Percentiles rank a stretch among this genome's conserved stretches.
Evolutionary conservation across 2,329 filamentous ascomycete species (phyloP).

Genomic region (Coniochaeta sp.): DNA sequence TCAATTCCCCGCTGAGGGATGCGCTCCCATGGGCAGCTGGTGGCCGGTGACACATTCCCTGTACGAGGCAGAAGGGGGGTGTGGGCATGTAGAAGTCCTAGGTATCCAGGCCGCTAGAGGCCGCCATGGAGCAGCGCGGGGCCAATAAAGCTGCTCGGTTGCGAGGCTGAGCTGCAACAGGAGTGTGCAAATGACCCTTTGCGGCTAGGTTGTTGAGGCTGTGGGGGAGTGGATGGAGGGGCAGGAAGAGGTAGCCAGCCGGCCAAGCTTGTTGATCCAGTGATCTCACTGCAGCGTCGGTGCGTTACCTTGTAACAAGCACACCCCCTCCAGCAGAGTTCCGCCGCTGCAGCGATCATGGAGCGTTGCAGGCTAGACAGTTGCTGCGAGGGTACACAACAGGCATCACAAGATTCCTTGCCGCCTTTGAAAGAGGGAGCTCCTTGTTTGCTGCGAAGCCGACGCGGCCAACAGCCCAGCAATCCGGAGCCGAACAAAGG

Average conservation of each 20-base stretch:
- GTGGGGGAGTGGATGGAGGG: neutral
- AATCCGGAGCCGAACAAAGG: neutral
- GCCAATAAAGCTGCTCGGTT: neutral
- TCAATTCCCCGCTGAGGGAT: neutral
- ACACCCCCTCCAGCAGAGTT: neutral
- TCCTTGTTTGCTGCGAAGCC: neutral
- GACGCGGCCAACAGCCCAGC: neutral
- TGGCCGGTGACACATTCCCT: neutral
- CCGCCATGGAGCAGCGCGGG: neutral
- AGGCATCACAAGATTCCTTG: neutral
- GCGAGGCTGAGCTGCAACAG: neutral
- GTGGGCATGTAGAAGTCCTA: neutral
- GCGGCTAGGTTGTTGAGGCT: constrained; percentile 1
- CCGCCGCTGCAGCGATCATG: neutral
- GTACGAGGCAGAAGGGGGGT: neutral
- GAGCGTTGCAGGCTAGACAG: neutral
- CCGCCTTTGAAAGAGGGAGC: neutral
- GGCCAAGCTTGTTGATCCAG: neutral
- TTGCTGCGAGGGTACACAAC: neutral
- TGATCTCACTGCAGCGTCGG: neutral
- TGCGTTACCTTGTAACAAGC: neutral
- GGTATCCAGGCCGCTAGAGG: neutral
- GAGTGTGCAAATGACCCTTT: neutral
- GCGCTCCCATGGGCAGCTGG: neutral
- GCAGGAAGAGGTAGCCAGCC: neutral